Evolutionary conservation across 2,329 filamentous ascomycete genomes (phyloP).

Genomic region (Fonsecaea pedrosoi): DNA sequence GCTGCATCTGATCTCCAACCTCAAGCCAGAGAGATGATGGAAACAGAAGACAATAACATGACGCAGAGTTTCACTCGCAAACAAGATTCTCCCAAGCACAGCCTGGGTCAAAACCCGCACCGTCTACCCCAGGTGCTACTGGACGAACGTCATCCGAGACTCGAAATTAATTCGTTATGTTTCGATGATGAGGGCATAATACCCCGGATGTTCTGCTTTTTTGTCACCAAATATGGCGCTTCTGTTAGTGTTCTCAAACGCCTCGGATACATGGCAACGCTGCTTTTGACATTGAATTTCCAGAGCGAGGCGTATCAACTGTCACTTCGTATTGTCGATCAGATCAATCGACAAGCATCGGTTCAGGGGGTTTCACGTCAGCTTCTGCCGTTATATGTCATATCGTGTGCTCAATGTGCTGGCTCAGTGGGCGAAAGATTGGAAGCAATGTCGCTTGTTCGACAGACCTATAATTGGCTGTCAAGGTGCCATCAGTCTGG

Average conservation of each 20-base stretch:
- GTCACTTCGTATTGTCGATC: background rate
- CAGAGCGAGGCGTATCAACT: background rate
- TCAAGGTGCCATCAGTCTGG: background rate
- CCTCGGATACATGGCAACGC: constrained; percentile 2
- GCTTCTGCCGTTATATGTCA: background rate
- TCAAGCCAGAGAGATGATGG: too few species aligned
- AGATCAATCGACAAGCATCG: background rate
- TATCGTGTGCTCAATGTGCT: background rate
- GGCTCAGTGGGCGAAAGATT: background rate
- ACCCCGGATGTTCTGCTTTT: background rate
- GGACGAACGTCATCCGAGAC: background rate
- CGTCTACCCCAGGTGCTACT: background rate
- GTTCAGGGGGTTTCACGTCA: background rate
- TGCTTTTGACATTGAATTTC: background rate
- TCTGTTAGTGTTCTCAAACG: background rate
- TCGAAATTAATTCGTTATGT: background rate
- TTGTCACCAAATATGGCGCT: background rate
- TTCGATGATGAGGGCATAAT: background rate
- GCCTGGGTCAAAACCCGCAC: background rate
- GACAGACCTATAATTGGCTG: background rate
- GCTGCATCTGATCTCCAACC: too few species aligned
- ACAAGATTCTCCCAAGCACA: background rate
- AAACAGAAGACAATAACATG: too few species aligned
- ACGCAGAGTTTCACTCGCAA: too few species aligned
- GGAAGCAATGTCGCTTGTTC: background rate